Evolutionary conservation across 768 basidiomycete species (phyloP), one percentile per base, ranked within the genome.

Genomic region (Lentinula guzmanii): DNA sequence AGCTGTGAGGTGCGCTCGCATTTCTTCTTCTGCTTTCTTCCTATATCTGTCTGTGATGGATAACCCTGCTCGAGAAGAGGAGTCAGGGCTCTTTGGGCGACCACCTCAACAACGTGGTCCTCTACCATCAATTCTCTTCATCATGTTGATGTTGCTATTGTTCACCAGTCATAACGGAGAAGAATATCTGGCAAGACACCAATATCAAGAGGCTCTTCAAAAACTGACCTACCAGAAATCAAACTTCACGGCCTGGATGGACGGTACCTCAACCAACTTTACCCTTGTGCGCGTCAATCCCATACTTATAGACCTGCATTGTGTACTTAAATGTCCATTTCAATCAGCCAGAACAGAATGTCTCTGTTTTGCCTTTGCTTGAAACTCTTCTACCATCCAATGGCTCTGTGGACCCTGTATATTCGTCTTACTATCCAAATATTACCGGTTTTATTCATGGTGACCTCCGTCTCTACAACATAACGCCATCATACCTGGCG

Each of bases 381-480:
- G 74, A 81, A 21, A 70, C 73, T 28, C 79, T 89, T 62, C 65
- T 83, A 42, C 71, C 82, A 1, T 69, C 75, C 53, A 81, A 80
- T 5, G 71, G 69, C 4, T 66, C 68, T 41, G 70, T 87, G 4
- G 78, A 85, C 63, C 77, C 82, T 4, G 62, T 66, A 18, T 60
- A 66, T 39, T 76, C 75, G 21, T 87, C 90, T 0, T 93, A 91
- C 69, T 90, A 86, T 65, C 71, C 77, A 4, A 94, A 94, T 68
- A 79, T 89, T 48, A 91, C 91, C 15, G 92, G 91, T 6, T 92
- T 90, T 69, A 79, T 90, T 61, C 86, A 85, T 58, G 90, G 89
- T 3, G 74, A 82, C 48, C 71, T 84, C 13, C 74, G 75, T 42
- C 83, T 83, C 66, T 77, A 84, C 67, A 93, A 93, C 68, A 82